A percentile compares a stretch with the other conserved stretches of the same genome.
phyloP scores from a whole-genome alignment of 371 early-diverging fungal species.

The Vairimorpha ceranae region DNA sequence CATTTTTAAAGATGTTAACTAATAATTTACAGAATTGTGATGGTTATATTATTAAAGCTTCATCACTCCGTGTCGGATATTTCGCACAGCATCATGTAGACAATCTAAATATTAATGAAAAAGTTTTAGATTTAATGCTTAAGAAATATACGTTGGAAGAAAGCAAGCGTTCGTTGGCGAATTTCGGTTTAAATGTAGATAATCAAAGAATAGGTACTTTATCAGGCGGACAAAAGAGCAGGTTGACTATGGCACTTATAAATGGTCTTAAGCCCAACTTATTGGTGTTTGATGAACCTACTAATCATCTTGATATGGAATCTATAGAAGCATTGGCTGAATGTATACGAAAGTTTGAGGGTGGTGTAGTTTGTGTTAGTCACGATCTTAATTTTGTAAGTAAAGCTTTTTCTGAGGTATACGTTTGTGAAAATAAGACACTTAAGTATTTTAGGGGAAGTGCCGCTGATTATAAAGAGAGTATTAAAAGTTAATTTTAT shows the following conservation, averaged over 20 bases:
- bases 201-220: conserved; percentile 66
- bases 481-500: conserved; percentile 1
- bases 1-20: conserved; percentile 73
- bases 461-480: conserved; percentile 39
- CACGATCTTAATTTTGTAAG: conserved; percentile 88
- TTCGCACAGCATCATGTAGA: conserved; percentile 92
- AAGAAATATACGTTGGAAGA: conserved; percentile 71
- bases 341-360: conserved; percentile 81
- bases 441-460: conserved; percentile 35
- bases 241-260: conserved; percentile 85
- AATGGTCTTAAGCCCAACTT: conserved; percentile 79
- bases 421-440: conserved; percentile 72
- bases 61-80: conserved; percentile 65
- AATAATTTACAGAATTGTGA: conserved; percentile 75
- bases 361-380: conserved; percentile 89
- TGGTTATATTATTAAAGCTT: conserved; percentile 65
- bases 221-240: conserved; percentile 86
- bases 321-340: conserved; percentile 88
- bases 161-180: conserved; percentile 74
- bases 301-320: conserved; percentile 80
- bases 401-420: conserved; percentile 78
- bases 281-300: conserved; percentile 92
- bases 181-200: conserved; percentile 68
- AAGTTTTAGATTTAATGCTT: conserved; percentile 82
- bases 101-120: conserved; percentile 74